phyloP scores from a whole-genome alignment of 169 alveolate species.

The Eimeria sp. region DNA sequence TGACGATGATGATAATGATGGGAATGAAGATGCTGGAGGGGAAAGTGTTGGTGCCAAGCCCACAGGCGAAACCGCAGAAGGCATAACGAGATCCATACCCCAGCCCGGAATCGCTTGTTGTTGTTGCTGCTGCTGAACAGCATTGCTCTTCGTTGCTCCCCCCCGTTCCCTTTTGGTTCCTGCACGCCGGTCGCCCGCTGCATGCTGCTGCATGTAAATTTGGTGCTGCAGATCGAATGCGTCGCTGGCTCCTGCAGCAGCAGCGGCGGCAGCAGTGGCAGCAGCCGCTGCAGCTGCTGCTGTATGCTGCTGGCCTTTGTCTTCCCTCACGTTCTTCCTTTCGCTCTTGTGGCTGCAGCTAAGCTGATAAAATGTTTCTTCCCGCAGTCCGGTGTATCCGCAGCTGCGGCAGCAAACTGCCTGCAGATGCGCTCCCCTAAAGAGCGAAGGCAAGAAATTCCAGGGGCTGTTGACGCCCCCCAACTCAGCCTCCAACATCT shows the following conservation, averaged over 20 bases:
- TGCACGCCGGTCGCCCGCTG: background rate
- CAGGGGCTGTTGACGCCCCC: slow-evolving; percentile 77
- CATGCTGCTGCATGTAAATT: background rate
- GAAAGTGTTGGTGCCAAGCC: slow-evolving; percentile 1
- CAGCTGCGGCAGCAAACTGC: slow-evolving; percentile 76
- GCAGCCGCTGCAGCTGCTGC: background rate
- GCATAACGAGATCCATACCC: background rate
- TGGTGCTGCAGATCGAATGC: slow-evolving; percentile 29
- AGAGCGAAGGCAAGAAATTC: slow-evolving; percentile 69
- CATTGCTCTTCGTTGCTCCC: slow-evolving; percentile 27
- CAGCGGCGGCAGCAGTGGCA: slow-evolving; percentile 11
- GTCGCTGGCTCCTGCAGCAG: slow-evolving; percentile 36
- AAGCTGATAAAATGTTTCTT: slow-evolving; percentile 79
- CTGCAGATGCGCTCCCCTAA: slow-evolving; percentile 71
- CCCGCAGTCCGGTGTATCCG: slow-evolving; percentile 75
- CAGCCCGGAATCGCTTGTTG: background rate
- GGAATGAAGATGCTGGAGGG: background rate
- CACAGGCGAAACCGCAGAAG: background rate
- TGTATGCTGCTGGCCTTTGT: background rate
- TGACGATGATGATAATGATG: background rate
- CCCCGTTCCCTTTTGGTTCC: slow-evolving; percentile 28
- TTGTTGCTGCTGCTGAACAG: background rate
- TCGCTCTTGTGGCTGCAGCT: slow-evolving; percentile 73
- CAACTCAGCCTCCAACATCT: slow-evolving; percentile 72
- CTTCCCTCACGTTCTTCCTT: background rate